Evolutionary conservation across 345 rosid species (phyloP).

Genomic region (Kandelia obovata): DNA sequence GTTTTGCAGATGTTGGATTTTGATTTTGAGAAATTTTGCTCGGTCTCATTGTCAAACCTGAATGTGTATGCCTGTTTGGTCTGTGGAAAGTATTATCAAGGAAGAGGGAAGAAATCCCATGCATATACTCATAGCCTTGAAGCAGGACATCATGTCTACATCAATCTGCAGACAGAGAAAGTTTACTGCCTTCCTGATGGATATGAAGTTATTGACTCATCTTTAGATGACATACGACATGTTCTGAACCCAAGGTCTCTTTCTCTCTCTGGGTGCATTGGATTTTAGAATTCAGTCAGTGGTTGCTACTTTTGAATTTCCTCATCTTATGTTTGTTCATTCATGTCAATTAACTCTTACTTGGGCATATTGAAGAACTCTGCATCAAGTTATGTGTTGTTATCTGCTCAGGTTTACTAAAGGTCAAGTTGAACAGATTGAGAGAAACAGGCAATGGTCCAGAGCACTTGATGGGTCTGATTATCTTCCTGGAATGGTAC

Average conservation of each 20-base stretch:
- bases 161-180: conserved; percentile 85
- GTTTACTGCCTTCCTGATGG: conserved; percentile 98
- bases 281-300: neutral
- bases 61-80: conserved; percentile 96
- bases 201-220: conserved; percentile 91
- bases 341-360: neutral
- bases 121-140: conserved; percentile 98
- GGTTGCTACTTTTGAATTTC: neutral
- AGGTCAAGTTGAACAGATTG: conserved; percentile 84
- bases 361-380: neutral
- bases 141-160: conserved; percentile 93
- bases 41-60: conserved; percentile 78
- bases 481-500: conserved; percentile 97
- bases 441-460: conserved; percentile 88
- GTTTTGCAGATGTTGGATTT: conserved; percentile 79
- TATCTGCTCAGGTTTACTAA: conserved; percentile 56
- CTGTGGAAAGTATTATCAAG: conserved; percentile 95
- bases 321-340: neutral
- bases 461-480: conserved; percentile 99
- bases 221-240: conserved; percentile 90
- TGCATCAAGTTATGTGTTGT: neutral
- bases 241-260: conserved; percentile 85
- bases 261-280: neutral
- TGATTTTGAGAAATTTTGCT: conserved; percentile 95
- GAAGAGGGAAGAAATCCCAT: conserved; percentile 90